phyloP scores from a whole-genome alignment of 495 filamentous ascomycete species.

The Hypoxylon subgilvum region DNA sequence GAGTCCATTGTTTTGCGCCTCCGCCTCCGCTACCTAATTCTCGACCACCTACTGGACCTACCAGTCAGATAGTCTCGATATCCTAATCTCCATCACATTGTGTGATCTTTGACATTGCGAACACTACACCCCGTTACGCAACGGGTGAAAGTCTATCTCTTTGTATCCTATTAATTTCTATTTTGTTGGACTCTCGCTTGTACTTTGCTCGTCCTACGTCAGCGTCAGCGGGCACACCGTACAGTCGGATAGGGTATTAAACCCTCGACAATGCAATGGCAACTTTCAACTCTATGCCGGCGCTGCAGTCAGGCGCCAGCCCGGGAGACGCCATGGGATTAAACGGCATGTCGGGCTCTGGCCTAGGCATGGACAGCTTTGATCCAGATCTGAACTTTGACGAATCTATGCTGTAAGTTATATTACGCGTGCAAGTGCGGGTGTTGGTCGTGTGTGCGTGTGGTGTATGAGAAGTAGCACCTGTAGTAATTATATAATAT shows the following conservation, averaged over 20 bases:
- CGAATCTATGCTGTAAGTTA: conserved; percentile 54
- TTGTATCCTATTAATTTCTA: not conserved
- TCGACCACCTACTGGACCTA: too few species aligned
- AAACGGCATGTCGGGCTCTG: conserved; percentile 36
- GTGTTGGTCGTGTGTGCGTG: not conserved
- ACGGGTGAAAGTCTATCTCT: not conserved
- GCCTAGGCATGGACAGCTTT: conserved; percentile 48
- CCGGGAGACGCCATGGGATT: conserved; percentile 48
- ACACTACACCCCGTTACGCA: conserved; percentile 23
- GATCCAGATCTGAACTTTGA: conserved; percentile 53
- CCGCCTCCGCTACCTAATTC: conserved; percentile 5
- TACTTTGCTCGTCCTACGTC: not conserved
- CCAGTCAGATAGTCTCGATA: not conserved
- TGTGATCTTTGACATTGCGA: conserved; percentile 5
- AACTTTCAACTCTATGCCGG: conserved; percentile 56
- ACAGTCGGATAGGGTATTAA: conserved; percentile 19
- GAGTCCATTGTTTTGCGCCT: conserved; percentile 29
- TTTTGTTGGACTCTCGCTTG: not conserved
- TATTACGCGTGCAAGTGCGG: not conserved
- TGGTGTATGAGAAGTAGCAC: not conserved
- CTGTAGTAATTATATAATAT: conserved; percentile 9
- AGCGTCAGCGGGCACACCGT: conserved; percentile 6
- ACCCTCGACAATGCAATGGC: conserved; percentile 55
- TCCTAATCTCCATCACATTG: conserved; percentile 15
- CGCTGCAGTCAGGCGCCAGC: conserved; percentile 45